Evolutionary conservation across 2,329 filamentous ascomycete genomes (phyloP), one percentile per base, ranked within the genome.

Genomic region (Chalaropsis thielavioides): DNA sequence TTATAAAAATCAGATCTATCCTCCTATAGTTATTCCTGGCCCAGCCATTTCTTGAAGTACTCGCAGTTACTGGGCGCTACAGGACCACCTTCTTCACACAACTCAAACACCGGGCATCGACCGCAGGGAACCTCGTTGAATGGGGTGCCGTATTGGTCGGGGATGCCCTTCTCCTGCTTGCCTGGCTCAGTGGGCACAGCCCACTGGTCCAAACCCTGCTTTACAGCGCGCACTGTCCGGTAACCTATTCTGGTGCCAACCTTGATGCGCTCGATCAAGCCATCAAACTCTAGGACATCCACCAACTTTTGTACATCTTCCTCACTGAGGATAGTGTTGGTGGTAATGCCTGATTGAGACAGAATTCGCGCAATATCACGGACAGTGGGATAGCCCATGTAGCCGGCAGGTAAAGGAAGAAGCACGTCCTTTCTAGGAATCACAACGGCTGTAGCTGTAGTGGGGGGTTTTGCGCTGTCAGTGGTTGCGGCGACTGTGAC

Each of bases 111-210:
- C 0, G 94, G 94, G 74, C 94, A 99, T 64, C 85, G 81, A 1
- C 92, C 92, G 74, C 94, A 99, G 0, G 94, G 94, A 1, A 88
- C 86, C 74, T 96, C 91, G 1, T 89, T 95, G 69, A 92, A 84
- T 2, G 89, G 89, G 70, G 92, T 95, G 69, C 80, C 71, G 63
- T 76, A 76, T 17, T 77, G 74, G 62, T 78, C 77, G 65, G 70
- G 78, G 4, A 74, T 74, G 3, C 73, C 68, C 44, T 65, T 71
- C 22, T 75, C 74, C 15, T 76, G 74, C 31, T 73, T 71, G 7
- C 74, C 74, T 13, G 54, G 59, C 56, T 64, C 59, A 13, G 61
- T 44, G 19, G 64, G 65, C 8, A 68, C 70, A 2, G 76, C 75
- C 77, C 76, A 78, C 63, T 70, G 72, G 61, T 76, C 73, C 8